Conservation (phyloP, 371 early-diverging fungal genomes). For the Mortierella sp. region DNA sequence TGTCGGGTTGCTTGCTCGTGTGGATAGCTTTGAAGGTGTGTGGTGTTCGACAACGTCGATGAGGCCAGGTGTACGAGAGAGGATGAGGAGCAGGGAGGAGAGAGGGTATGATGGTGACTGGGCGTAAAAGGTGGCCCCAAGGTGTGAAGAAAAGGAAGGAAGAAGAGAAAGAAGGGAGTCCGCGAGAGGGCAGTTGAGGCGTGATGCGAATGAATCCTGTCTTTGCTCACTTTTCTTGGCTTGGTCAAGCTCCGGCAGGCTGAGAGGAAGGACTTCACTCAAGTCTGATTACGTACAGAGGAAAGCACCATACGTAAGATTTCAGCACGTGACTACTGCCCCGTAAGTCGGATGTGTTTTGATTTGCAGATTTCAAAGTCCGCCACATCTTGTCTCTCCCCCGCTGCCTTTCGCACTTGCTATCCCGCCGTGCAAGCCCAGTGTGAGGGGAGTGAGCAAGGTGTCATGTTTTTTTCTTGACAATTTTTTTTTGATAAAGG, state of each 20-base stretch:
- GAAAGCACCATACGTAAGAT: neutral
- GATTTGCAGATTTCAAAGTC: neutral
- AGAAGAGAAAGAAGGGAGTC: neutral
- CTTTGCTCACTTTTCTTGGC: neutral
- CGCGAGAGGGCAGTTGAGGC: neutral
- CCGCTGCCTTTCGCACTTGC: neutral
- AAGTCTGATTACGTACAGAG: neutral
- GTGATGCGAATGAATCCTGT: conserved; percentile 1
- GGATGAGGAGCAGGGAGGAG: neutral
- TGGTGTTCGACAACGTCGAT: neutral
- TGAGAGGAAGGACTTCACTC: neutral
- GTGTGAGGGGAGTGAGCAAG: neutral
- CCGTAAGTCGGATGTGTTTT: conserved; percentile 11
- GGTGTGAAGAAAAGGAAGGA: neutral
- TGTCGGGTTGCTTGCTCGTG: neutral
- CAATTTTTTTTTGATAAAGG: conserved; percentile 23
- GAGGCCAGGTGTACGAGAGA: neutral
- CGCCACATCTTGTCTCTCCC: neutral
- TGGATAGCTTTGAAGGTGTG: neutral
- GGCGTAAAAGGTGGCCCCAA: neutral
- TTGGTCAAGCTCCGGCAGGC: neutral
- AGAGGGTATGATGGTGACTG: neutral
- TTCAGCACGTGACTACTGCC: neutral
- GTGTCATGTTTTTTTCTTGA: conserved; percentile 21
- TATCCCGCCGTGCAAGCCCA: neutral